These are phyloP conservation scores for Lichtheimia corymbifera DNA, from an alignment of 371 early-diverging fungal genomes.

Conservation along the genomic window DNA sequence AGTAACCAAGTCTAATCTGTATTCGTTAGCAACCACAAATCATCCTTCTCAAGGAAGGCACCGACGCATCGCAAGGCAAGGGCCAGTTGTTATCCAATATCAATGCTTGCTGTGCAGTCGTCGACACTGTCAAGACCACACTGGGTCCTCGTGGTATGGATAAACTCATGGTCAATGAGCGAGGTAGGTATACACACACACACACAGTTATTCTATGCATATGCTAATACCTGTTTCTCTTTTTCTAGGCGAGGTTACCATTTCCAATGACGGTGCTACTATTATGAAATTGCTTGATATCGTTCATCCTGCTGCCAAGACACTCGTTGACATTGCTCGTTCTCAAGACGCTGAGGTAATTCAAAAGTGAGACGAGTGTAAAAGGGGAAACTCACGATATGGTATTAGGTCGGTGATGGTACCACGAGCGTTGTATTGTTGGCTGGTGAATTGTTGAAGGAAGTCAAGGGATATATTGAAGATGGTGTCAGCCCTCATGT, in stretches of 20 bases:
- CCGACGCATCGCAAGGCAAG: conserved; percentile 98
- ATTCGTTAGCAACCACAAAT: conserved; percentile 91
- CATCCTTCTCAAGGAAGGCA: conserved; percentile 98
- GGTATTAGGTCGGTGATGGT: conserved; percentile 93
- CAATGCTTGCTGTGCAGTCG: conserved; percentile 93
- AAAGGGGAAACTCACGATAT: neutral
- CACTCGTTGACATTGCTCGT: conserved; percentile 97
- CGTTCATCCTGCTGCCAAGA: conserved; percentile 99
- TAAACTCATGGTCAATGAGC: conserved; percentile 96
- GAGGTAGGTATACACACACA: conserved; percentile 54
- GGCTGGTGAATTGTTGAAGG: conserved; percentile 96
- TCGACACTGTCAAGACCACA: conserved; percentile 96
- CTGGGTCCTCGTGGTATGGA: conserved; percentile 99
- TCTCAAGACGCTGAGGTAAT: conserved; percentile 99
- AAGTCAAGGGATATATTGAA: conserved; percentile 93
- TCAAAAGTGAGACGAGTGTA: neutral
- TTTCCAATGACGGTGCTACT: conserved; percentile 99
- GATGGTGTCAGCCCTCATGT: conserved; percentile 95
- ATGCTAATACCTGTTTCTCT: neutral
- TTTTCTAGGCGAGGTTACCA: conserved; percentile 82
- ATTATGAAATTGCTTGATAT: conserved; percentile 98
- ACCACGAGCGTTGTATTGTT: conserved; percentile 99
- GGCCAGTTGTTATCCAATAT: conserved; percentile 99
- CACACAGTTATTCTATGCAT: neutral
- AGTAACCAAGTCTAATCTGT: too few species aligned